Conservation (phyloP, 73 alveolate genomes). For the Paramecium primaurelia region DNA sequence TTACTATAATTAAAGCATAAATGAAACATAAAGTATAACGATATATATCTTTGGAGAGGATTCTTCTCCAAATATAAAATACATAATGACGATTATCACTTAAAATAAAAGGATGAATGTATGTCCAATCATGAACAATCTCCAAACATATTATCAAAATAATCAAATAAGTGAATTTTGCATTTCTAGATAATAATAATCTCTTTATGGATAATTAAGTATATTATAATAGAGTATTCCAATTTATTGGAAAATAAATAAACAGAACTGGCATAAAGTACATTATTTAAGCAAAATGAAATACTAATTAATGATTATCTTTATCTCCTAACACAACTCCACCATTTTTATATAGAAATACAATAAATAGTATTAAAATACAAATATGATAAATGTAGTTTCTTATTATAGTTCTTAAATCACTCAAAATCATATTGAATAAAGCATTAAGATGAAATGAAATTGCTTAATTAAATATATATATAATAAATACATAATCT, state of each 20-base stretch:
- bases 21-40: not conserved
- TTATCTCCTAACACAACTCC: conserved; percentile 61
- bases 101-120: conserved; percentile 61
- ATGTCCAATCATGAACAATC: conserved; percentile 1
- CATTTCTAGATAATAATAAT: not conserved
- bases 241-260: conserved; percentile 12
- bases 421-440: not conserved
- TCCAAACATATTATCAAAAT: not conserved
- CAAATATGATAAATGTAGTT: not conserved
- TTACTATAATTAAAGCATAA: not conserved
- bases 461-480: not conserved
- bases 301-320: conserved; percentile 20
- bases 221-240: not conserved
- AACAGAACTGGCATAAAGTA: conserved; percentile 12
- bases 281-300: conserved; percentile 37
- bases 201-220: not conserved
- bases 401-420: not conserved
- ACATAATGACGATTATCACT: conserved; percentile 66
- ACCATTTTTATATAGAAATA: conserved; percentile 8
- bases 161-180: not conserved
- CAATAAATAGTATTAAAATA: not conserved
- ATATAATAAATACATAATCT: not conserved
- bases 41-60: conserved; percentile 14
- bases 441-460: not conserved
- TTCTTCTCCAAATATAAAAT: conserved; percentile 64